These are phyloP conservation scores for Fraxinus nigra DNA, from an alignment of 305 asterid genomes.

Conservation along the genomic window DNA sequence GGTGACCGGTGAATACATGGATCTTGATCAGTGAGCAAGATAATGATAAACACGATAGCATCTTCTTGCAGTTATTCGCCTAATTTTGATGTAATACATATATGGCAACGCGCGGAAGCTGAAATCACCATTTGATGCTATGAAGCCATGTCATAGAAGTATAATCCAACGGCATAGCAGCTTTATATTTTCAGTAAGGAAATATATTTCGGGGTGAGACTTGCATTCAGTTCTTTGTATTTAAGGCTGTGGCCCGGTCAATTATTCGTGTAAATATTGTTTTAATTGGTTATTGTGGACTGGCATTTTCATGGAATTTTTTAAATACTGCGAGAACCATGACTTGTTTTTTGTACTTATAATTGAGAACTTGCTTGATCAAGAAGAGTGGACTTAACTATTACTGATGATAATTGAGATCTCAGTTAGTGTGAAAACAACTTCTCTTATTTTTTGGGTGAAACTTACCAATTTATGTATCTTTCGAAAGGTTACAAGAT, in stretches of 20 bases:
- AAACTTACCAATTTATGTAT: too few relatives aligned
- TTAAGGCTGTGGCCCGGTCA: not conserved
- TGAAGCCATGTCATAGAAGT: not conserved
- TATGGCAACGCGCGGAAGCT: not conserved
- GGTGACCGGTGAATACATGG: slow-evolving; percentile 73
- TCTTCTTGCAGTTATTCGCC: not conserved
- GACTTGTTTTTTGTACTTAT: not conserved
- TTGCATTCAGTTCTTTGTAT: not conserved
- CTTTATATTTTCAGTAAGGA: not conserved
- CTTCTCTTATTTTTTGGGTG: not conserved
- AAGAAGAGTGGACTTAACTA: not conserved
- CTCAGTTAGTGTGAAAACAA: not conserved
- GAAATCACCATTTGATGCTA: not conserved
- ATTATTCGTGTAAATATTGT: not conserved
- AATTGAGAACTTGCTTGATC: not conserved
- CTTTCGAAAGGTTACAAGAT: not conserved
- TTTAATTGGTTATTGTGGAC: not conserved
- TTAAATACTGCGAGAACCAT: not conserved
- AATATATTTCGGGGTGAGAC: not conserved
- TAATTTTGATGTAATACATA: not conserved
- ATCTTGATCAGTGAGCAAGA: slow-evolving; percentile 36
- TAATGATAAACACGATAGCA: not conserved
- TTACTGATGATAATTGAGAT: not conserved
- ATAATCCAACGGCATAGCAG: not conserved
- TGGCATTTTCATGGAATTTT: not conserved